Evolutionary conservation across 75 land plant genomes (phyloP), one percentile per base, ranked within the genome.

Genomic region (Larix kaempferi): DNA sequence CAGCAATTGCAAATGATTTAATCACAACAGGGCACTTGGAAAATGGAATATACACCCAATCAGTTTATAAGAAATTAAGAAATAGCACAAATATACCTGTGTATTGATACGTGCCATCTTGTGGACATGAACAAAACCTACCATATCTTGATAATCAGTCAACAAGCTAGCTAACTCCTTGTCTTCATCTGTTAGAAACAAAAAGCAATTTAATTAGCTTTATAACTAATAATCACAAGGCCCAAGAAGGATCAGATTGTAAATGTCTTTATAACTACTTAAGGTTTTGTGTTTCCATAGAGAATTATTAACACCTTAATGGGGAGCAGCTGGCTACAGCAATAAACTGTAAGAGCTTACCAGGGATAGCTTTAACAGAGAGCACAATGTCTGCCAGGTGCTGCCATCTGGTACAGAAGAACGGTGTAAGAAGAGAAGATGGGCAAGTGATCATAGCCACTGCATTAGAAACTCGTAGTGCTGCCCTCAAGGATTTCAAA

Each of bases 371-470:
- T 77, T 84, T 84, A 37, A 97, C 92, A 73, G 98, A 94, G 29
- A 97, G 82, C 66, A 97, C 69, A 56, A 96, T 89, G 75, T 97
- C 99, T 12, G 98, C 93, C 85, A 97, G 74, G 78, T 97, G 99
- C 85, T 97, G 99, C 98, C 93, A 92, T 80, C 99, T 84, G 74
- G 84, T 87, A 25, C 80, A 88, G 80, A 84, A 86, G 2, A 90
- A 86, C 25, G 85, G 78, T 56, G 86, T 82, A 79, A 97, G 88
- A 76, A 97, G 84, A 5, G 95, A 85, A 76, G 89, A 78, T 62
- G 98, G 99, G 76, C 91, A 92, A 17, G 94, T 91, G 63, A 97
- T 73, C 59, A 97, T 71, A 55, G 91, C 98, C 57, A 97, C 94
- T 79, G 94, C 88, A 84, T 91, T 96, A 11, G 89, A 86, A 71